Base-by-base conservation (phyloP, 306 rosid species). In the Purshia tridentata region DNA sequence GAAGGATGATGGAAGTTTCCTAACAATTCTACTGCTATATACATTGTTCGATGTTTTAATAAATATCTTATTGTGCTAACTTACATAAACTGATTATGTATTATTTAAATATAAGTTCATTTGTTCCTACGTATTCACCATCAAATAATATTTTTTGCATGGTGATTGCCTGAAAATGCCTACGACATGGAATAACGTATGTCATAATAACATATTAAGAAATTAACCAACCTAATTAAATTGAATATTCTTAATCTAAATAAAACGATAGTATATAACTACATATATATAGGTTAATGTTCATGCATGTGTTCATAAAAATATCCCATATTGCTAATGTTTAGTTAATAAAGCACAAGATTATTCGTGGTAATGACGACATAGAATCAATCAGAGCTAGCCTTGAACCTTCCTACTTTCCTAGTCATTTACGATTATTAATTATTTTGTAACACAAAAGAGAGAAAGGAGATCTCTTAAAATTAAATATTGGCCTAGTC, bases 1-100 rank as follows among this genome's bases (percentile, higher is more conserved):
- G 65, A 74, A 74, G 63, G 77, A n/a, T 65, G 75, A 29, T 14
- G 37, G 57, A 80, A 69, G 54, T 70, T 75, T 75, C 84, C 67
- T 53, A 69, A 61, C 29, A 44, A 42, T 49, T 62, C 15, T 64
- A 56, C 11, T n/a, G 57, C 39, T 14, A 5, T 57, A 20, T 6
- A 59, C 9, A 15, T 76, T 8, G 20, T 23, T 45, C 4, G 35
- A 29, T 29, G 2, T 29, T 29, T 23, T 61, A 12, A 12, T 60
- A 40, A 60, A 29, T 11, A 23, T 22, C 7, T 50, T 50, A 8
- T 40, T 53, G 75, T 53, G 2, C 44, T 55, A 72, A 56, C 57
- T 65, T 18, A 29, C 35, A 1, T 29, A 29, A 29, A 29, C 35
- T 3, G 2, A 29, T 29, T 29, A 29, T 29, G 2, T 29, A 29